Base-by-base conservation (phyloP, 176 grass and related monocot genomes). In the Carex scoparia region DNA sequence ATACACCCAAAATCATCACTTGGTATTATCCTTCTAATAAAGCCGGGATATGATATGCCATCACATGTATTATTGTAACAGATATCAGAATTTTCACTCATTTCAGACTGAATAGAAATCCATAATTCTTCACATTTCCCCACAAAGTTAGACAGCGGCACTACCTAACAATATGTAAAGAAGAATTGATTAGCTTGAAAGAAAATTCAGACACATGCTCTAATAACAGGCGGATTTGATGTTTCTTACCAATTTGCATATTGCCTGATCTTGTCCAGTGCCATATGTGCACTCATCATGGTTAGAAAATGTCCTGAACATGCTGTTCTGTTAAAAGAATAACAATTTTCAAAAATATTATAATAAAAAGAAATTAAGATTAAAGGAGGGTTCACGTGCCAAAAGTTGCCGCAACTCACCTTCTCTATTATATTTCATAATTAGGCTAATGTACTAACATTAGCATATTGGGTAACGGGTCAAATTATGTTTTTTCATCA, bases 231-330 rank as follows among this genome's bases (percentile, higher is more conserved):
- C 13, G 5, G 13, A 28, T 79, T 42, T 19, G 86, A 57, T 58
- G 58, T 70, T 7, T 42, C 68, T 33, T 98, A 98, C 93, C 93
- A 95, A 88, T 90, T 93, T 98, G 81, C 81, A 89, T 84, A 63
- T 62, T 67, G 84, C 61, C 77, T 93, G 56, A 79, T 80, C 88
- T 42, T 76, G 85, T 79, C 28, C 88, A 65, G 81, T 42, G 10
- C 80, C 61, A 54, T 65, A 88, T 54, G 37, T 84, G 65, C 87
- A 86, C 16, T 65, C 86, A 35, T 87, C 80, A 88, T 98, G 95
- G 67, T 89, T 89, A 71, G 91, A 98, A 87, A 95, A 98, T 71
- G 82, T 85, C 85, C 88, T 79, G 86, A 94, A 88, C 74, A 90
- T 69, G 77, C 77, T 86, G 85, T 85, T 79, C 95, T 98, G 93